phyloP scores from a whole-genome alignment of 2,329 filamentous ascomycete genomes.

The Blumeriella jaapii region DNA sequence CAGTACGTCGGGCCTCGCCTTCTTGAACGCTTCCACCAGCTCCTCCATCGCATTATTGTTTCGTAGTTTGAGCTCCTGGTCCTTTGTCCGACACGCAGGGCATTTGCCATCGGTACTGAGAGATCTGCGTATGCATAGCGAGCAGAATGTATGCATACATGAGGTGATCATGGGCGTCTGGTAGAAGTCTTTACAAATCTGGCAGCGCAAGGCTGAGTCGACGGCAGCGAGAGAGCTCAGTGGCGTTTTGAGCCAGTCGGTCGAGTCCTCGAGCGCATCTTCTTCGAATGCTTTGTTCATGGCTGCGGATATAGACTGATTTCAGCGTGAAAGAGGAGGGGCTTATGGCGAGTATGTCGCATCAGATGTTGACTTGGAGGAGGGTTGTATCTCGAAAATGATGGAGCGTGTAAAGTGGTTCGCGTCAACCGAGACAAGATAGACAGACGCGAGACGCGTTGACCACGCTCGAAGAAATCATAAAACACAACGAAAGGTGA shows the following conservation, averaged over 20 bases:
- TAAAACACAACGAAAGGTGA: slow-evolving; percentile 7
- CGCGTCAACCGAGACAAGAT: slow-evolving; percentile 13
- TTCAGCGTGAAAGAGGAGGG: too few relatives aligned
- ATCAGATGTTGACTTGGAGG: neutral
- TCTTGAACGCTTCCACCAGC: slow-evolving; percentile 66
- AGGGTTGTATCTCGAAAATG: slow-evolving; percentile 12
- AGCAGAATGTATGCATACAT: slow-evolving; percentile 94
- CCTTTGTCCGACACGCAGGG: slow-evolving; percentile 65
- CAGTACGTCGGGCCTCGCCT: slow-evolving; percentile 50
- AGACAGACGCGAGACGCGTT: too few relatives aligned
- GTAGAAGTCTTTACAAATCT: slow-evolving; percentile 98
- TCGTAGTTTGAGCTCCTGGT: slow-evolving; percentile 76
- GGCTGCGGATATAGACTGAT: too few relatives aligned
- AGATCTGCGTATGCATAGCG: slow-evolving; percentile 81
- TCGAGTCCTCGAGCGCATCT: slow-evolving; percentile 48
- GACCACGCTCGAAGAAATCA: slow-evolving; percentile 7
- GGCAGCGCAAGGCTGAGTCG: slow-evolving; percentile 80
- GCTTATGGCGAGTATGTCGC: neutral
- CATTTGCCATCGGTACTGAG: slow-evolving; percentile 77
- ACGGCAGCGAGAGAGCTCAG: slow-evolving; percentile 56
- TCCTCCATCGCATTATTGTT: slow-evolving; percentile 81
- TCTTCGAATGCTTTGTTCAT: slow-evolving; percentile 13
- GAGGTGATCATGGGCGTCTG: slow-evolving; percentile 89
- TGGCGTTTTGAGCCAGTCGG: slow-evolving; percentile 69
- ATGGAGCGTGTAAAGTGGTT: slow-evolving; percentile 25